These are phyloP conservation scores for Sequoia sempervirens DNA, from an alignment of 75 land plant genomes.

Conservation along the genomic window DNA sequence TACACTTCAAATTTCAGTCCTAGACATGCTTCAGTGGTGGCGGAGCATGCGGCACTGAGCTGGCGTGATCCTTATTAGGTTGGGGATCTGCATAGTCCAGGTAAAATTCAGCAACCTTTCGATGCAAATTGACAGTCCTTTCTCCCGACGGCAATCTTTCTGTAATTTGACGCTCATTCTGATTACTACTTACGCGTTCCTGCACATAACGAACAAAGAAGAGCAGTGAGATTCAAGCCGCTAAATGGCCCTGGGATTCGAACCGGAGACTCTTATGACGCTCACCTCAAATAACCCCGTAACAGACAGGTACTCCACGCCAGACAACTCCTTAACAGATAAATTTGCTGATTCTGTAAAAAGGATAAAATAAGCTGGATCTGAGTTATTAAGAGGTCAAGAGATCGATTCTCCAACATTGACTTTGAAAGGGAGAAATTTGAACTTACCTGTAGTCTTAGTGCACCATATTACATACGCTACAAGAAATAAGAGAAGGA, in stretches of 20 bases:
- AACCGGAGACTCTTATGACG: background rate
- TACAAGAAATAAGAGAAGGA: background rate
- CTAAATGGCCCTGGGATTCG: background rate
- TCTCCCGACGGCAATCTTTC: background rate
- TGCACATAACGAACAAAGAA: background rate
- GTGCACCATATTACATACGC: background rate
- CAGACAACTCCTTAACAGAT: background rate
- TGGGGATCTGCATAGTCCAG: background rate
- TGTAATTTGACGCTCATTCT: background rate
- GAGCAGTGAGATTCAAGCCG: background rate
- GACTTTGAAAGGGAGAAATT: background rate
- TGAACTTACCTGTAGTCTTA: background rate
- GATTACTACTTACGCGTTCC: background rate
- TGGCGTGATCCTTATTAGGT: background rate
- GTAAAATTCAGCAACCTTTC: background rate
- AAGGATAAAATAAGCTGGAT: background rate
- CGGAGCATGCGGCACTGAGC: background rate
- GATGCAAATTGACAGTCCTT: background rate
- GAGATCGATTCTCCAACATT: background rate
- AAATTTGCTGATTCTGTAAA: background rate
- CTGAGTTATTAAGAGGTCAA: background rate
- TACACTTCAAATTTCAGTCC: background rate
- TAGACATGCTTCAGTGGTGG: background rate
- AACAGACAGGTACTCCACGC: background rate
- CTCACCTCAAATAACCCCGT: background rate